Conservation (phyloP, 176 grass and related monocot species). For the Lolium perenne region DNA sequence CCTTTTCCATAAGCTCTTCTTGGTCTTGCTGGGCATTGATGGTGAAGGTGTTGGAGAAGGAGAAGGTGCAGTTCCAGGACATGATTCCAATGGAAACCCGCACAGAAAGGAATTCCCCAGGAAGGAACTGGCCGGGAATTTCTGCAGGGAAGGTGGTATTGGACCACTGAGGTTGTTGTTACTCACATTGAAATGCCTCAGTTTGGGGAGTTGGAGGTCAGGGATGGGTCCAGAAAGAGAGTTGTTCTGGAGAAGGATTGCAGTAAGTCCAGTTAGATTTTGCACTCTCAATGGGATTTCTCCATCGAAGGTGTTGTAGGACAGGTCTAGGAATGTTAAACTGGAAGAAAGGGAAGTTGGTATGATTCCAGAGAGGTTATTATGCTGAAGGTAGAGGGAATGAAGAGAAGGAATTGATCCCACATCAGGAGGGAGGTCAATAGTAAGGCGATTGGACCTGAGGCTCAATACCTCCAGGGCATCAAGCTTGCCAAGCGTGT, state of each 20-base stretch:
- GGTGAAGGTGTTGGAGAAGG: constrained; percentile 56
- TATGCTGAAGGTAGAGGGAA: constrained; percentile 93
- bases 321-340: constrained; percentile 86
- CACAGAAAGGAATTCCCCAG: constrained; percentile 88
- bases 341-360: constrained; percentile 79
- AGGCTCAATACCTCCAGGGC: constrained; percentile 91
- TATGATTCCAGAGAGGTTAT: constrained; percentile 88
- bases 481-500: constrained; percentile 91
- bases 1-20: constrained; percentile 75
- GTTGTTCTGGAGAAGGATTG: constrained; percentile 92
- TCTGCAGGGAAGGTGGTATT: constrained; percentile 78
- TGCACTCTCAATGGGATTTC: constrained; percentile 78
- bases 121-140: constrained; percentile 74
- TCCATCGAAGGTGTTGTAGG: constrained; percentile 84
- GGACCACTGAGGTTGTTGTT: constrained; percentile 92
- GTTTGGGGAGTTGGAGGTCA: constrained; percentile 71
- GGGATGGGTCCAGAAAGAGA: constrained; percentile 90
- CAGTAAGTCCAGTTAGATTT: constrained; percentile 84
- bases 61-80: constrained; percentile 64
- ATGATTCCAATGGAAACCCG: constrained; percentile 67
- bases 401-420: constrained; percentile 87
- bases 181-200: constrained; percentile 92
- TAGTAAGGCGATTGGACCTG: constrained; percentile 82
- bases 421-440: constrained; percentile 85
- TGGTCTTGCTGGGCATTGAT: constrained; percentile 47